Conservation (phyloP, 2,329 filamentous ascomycete genomes). For the Verticillium isaacii region DNA sequence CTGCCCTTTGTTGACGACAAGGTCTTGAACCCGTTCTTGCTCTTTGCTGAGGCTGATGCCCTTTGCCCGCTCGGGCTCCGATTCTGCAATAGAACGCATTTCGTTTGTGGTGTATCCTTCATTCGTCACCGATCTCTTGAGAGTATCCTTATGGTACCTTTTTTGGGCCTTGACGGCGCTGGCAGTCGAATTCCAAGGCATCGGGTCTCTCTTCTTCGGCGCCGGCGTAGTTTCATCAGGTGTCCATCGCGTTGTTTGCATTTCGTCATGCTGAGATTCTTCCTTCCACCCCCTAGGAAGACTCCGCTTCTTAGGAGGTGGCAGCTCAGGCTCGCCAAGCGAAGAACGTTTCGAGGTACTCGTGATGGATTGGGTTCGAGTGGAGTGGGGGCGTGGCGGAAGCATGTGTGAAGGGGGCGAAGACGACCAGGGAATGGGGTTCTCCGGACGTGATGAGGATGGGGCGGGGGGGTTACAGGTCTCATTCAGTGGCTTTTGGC, state of each 20-base stretch:
- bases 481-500: constrained; percentile 12
- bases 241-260: constrained; percentile 2
- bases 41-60: constrained; percentile 76
- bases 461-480: constrained; percentile 15
- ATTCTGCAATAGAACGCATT: constrained; percentile 36
- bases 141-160: constrained; percentile 59
- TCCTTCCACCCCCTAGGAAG: constrained; percentile 49
- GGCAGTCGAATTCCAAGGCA: constrained; percentile 68
- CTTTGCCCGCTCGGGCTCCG: constrained; percentile 32
- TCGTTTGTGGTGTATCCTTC: constrained; percentile 34
- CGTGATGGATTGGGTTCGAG: constrained; percentile 11
- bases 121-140: constrained; percentile 21
- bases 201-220: constrained; percentile 24
- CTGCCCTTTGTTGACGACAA: constrained; percentile 74
- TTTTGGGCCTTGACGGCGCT: constrained; percentile 75
- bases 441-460: constrained; percentile 12
- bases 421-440: constrained; percentile 66
- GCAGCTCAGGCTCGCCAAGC: constrained; percentile 18
- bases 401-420: constrained; percentile 49
- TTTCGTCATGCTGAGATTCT: constrained; percentile 25
- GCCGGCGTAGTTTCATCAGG: constrained; percentile 20
- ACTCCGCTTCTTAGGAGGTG: constrained; percentile 52
- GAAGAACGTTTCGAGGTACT: constrained; percentile 38
- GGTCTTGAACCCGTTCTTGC: constrained; percentile 75
- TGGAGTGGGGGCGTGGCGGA: constrained; percentile 24